Evolutionary conservation across 306 rosid genomes (phyloP).

Genomic region (Sphenostylis stenocarpa): DNA sequence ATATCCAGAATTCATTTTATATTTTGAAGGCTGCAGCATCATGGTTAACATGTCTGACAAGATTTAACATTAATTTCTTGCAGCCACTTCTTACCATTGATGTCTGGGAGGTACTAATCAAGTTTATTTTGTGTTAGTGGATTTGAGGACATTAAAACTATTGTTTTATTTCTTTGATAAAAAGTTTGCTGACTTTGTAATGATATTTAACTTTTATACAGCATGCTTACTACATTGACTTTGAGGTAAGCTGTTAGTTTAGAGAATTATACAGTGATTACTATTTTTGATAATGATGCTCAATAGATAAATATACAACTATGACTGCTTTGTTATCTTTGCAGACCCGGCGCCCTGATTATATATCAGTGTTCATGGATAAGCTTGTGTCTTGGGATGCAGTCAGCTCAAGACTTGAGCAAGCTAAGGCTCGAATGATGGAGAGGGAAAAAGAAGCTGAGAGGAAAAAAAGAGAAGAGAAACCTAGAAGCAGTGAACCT

Average conservation of each 20-base stretch:
- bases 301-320: conserved; percentile 15
- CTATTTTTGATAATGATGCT: background rate
- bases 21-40: conserved; percentile 14
- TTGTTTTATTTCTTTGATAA: conserved; percentile 16
- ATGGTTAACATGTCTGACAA: conserved; percentile 27
- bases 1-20: conserved; percentile 4
- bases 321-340: conserved; percentile 23
- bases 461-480: conserved; percentile 43
- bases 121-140: conserved; percentile 1
- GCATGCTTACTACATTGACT: conserved; percentile 96
- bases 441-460: conserved; percentile 58
- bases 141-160: background rate
- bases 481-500: conserved; percentile 14
- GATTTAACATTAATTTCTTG: conserved; percentile 36
- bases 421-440: conserved; percentile 59
- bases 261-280: conserved; percentile 9
- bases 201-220: conserved; percentile 43
- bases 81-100: conserved; percentile 94
- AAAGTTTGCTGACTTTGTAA: conserved; percentile 29
- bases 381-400: conserved; percentile 91
- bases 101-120: conserved; percentile 82
- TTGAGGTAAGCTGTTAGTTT: conserved; percentile 59
- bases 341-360: conserved; percentile 68
- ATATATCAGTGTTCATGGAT: conserved; percentile 66
- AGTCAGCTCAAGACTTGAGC: conserved; percentile 65